A percentile compares a stretch with the other conserved stretches of the same genome.
Evolutionary conservation across 805 yeast species (phyloP).

Genomic region (Metschnikowia drakensbergensis): DNA sequence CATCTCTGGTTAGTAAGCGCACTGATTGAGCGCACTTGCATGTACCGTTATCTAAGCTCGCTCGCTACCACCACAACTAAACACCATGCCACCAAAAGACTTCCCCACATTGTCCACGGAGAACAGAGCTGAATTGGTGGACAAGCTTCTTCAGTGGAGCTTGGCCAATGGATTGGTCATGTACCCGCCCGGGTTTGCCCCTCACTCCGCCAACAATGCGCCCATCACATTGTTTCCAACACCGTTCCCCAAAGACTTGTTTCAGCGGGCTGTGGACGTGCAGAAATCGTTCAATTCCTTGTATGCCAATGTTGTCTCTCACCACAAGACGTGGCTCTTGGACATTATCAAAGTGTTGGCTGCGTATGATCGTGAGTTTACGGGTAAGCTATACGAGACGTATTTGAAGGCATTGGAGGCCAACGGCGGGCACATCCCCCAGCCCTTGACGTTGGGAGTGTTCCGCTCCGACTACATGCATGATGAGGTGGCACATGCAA

Average conservation of each 20-base stretch:
- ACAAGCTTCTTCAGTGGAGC: slow-evolving; percentile 66
- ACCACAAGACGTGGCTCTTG: slow-evolving; percentile 56
- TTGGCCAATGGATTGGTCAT: slow-evolving; percentile 77
- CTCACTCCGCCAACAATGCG: slow-evolving; percentile 53
- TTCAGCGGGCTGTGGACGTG: slow-evolving; percentile 60
- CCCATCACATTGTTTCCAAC: slow-evolving; percentile 92
- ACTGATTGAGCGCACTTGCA: slow-evolving; percentile 1
- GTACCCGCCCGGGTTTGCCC: slow-evolving; percentile 58
- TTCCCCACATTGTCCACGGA: slow-evolving; percentile 31
- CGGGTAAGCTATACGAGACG: slow-evolving; percentile 69
- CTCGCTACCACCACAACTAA: neutral
- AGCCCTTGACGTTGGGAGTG: slow-evolving; percentile 71
- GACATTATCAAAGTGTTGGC: slow-evolving; percentile 53
- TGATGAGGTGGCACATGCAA: slow-evolving; percentile 41
- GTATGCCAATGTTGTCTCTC: slow-evolving; percentile 64
- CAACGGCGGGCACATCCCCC: slow-evolving; percentile 46
- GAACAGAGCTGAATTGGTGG: slow-evolving; percentile 33
- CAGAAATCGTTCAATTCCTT: slow-evolving; percentile 69
- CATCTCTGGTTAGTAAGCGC: slow-evolving; percentile 3
- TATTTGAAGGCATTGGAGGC: slow-evolving; percentile 46
- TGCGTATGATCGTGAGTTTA: slow-evolving; percentile 66
- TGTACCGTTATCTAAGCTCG: neutral
- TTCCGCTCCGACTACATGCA: slow-evolving; percentile 87
- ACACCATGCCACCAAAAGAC: slow-evolving; percentile 20
- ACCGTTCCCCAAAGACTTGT: slow-evolving; percentile 70